Evolutionary conservation across 306 rosid species (phyloP), one percentile per base, ranked within the genome.

Genomic region (Dalbergia cochinchinensis): DNA sequence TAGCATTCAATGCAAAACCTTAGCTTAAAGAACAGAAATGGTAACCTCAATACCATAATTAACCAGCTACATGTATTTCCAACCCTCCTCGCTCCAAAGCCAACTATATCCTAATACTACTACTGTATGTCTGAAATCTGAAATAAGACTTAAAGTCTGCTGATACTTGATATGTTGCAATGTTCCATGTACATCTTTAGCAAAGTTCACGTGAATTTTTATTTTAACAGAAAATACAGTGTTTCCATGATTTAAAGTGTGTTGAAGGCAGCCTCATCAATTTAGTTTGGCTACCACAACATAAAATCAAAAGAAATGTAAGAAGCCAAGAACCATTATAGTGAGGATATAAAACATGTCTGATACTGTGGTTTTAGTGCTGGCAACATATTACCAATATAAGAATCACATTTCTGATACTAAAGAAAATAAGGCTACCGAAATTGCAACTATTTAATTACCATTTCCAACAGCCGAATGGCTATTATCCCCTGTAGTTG

Each of bases 381-480:
- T 26, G 53, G 10, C 13, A 47, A 47, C 15, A 47, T 10, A 47
- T 10, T 11, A 12, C 5, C 4, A n/a, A 14, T 71, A 72, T 26
- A 80, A 37, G 59, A 14, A 71, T 63, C 51, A 67, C 15, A 47
- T 37, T 65, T 76, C 54, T 41, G 18, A 15, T 4, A 18, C 12
- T 13, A 4, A 4, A 63, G 70, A 60, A 78, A 42, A 78, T 33
- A 47, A 58, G 47, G 65, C n/a, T 19, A 16, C 34, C 5, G 45
- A 73, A 39, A n/a, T 11, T 18, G 44, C 5, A 18, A 18, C 69
- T 8, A 39, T 51, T 34, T 33, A 51, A 77, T 62, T 82, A 90
- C 96, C 92, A 83, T 85, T 92, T 84, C 94, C 94, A 15, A 66
- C 82, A 65, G 74, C 33, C 14, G 86, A 76, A 82, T 75, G 91